Conservation (phyloP, 2,329 filamentous ascomycete genomes). For the Xylaria arbuscula region DNA sequence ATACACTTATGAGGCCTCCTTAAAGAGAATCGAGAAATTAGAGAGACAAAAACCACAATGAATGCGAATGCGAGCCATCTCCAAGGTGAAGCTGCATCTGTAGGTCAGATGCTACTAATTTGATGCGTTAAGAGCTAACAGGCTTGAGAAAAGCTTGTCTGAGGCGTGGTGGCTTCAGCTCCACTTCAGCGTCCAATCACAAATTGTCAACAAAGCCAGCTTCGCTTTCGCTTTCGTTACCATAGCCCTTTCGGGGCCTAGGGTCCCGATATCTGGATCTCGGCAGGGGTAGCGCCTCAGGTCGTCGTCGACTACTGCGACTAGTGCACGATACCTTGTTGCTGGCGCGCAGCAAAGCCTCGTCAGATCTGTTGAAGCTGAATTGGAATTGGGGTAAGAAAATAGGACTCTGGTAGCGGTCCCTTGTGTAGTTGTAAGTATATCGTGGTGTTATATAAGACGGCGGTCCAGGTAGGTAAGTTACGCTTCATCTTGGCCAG, state of each 20-base stretch:
- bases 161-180: conserved; percentile 22
- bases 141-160: conserved; percentile 27
- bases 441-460: conserved; percentile 28
- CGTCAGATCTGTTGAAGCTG: conserved; percentile 3
- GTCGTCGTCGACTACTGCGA: conserved; percentile 3
- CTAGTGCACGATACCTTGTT: conserved; percentile 5
- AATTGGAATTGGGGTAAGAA: background rate
- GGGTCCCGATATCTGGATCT: conserved; percentile 15
- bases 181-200: conserved; percentile 22
- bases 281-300: conserved; percentile 3
- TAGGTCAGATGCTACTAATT: background rate
- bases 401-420: conserved; percentile 8
- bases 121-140: background rate
- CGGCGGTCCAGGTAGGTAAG: background rate
- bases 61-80: conserved; percentile 15
- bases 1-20: conserved; percentile 21
- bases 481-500: background rate
- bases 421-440: conserved; percentile 1
- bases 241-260: conserved; percentile 21
- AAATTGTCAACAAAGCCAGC: background rate
- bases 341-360: background rate
- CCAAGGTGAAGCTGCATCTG: conserved; percentile 2
- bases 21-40: background rate
- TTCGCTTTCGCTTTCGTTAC: conserved; percentile 33
- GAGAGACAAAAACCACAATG: background rate